These are phyloP conservation scores for Kokia cookei DNA, from an alignment of 441 rosid species.

Conservation along the genomic window DNA sequence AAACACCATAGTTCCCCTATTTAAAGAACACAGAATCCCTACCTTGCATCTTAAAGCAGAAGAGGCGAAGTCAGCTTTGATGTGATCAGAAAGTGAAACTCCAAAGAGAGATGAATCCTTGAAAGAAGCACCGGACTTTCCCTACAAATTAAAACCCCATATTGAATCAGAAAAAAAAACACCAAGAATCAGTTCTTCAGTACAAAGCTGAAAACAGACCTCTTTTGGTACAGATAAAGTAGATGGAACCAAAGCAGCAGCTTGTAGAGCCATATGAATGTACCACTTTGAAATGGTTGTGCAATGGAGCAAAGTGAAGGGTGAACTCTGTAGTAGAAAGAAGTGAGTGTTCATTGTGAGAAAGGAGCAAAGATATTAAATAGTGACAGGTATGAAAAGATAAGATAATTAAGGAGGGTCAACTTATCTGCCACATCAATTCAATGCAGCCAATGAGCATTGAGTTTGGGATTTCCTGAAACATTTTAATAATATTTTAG, in stretches of 20 bases:
- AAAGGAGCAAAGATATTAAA: not conserved
- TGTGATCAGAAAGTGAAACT: constrained; percentile 56
- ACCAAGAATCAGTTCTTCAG: not conserved
- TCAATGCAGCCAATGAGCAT: constrained; percentile 40
- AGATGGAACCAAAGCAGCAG: constrained; percentile 73
- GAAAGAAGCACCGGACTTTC: constrained; percentile 41
- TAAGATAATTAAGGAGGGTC: constrained; percentile 41
- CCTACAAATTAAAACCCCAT: constrained; percentile 33
- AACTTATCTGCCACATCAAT: constrained; percentile 41
- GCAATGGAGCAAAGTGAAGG: not conserved
- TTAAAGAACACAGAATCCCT: not conserved
- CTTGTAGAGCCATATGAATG: constrained; percentile 59
- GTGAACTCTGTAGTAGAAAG: not conserved
- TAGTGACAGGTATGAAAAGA: constrained; percentile 22
- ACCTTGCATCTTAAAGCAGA: constrained; percentile 65
- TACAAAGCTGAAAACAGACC: constrained; percentile 26
- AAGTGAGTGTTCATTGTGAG: not conserved
- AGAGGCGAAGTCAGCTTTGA: constrained; percentile 49
- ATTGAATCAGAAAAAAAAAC: not conserved
- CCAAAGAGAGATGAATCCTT: constrained; percentile 84
- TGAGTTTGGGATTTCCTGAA: constrained; percentile 47
- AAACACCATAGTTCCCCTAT: not conserved
- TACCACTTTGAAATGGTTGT: not conserved
- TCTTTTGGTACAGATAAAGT: constrained; percentile 60
- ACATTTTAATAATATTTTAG: not conserved